Percentiles rank a stretch among this genome's conserved stretches.
Conservation (phyloP, 2,329 filamentous ascomycete genomes). For the Aureobasidium namibiae region DNA sequence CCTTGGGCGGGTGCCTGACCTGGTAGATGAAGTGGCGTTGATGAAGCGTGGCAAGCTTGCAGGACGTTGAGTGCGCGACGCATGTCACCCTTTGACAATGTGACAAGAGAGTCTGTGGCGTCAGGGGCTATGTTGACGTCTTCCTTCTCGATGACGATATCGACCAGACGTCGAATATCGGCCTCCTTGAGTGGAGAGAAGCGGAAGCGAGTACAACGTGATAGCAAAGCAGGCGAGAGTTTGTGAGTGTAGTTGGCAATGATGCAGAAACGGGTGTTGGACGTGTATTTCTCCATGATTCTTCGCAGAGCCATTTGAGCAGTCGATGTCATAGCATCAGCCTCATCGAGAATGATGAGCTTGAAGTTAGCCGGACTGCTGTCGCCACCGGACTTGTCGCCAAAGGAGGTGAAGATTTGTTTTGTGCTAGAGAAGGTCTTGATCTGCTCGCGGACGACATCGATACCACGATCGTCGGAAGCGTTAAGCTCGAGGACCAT, state of each 20-base stretch:
- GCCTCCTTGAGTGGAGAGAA: constrained; percentile 87
- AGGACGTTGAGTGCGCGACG: constrained; percentile 86
- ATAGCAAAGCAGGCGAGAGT: constrained; percentile 83
- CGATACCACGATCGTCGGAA: constrained; percentile 93
- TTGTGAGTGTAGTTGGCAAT: constrained; percentile 99
- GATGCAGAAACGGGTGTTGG: constrained; percentile 94
- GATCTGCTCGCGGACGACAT: constrained; percentile 97
- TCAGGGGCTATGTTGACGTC: constrained; percentile 72
- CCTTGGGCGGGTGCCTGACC: constrained; percentile 38
- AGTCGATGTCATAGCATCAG: constrained; percentile 98
- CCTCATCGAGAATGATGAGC: constrained; percentile 94
- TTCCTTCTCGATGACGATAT: constrained; percentile 84
- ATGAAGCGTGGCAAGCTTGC: constrained; percentile 92
- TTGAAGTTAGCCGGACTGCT: constrained; percentile 57
- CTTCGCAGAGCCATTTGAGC: constrained; percentile 94
- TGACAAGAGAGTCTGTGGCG: constrained; percentile 75
- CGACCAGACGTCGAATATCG: constrained; percentile 78
- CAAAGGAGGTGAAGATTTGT: constrained; percentile 77
- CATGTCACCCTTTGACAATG: constrained; percentile 92
- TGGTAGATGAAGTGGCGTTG: constrained; percentile 49
- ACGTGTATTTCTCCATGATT: constrained; percentile 99
- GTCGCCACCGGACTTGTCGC: constrained; percentile 29
- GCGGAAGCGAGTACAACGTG: constrained; percentile 86
- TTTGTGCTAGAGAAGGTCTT: constrained; percentile 98
- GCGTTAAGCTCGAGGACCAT: constrained; percentile 98